Evolutionary conservation across 208 protist species (phyloP).

Genomic region (Leishmania major): DNA sequence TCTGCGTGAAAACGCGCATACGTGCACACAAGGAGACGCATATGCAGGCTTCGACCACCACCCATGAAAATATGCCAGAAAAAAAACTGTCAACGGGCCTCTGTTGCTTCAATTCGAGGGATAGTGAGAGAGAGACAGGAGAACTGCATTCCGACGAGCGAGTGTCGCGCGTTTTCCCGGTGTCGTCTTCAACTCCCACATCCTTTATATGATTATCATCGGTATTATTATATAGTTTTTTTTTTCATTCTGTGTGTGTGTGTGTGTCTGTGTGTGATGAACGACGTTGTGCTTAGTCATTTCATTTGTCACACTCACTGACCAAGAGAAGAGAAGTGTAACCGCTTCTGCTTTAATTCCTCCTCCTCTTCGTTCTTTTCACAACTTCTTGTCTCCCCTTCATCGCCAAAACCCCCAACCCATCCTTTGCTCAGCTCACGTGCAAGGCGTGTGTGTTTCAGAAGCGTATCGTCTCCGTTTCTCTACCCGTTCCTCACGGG

Average conservation of each 20-base stretch:
- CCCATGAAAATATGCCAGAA: too few relatives aligned
- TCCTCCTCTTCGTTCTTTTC: constrained; percentile 23
- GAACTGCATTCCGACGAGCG: not conserved
- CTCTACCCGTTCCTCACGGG: not conserved
- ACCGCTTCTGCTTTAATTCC: not conserved
- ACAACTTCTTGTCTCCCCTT: not conserved
- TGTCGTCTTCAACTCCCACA: not conserved
- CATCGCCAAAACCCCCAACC: not conserved
- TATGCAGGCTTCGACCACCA: too few relatives aligned
- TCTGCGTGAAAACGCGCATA: too few relatives aligned
- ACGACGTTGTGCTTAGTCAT: not conserved
- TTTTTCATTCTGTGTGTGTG: not conserved
- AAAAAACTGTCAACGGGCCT: not conserved
- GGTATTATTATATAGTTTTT: not conserved
- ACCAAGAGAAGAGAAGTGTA: not conserved
- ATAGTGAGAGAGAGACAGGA: not conserved
- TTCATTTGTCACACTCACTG: not conserved
- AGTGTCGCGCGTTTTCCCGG: not conserved
- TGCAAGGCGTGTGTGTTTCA: not conserved
- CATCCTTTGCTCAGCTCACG: not conserved
- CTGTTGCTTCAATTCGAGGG: not conserved
- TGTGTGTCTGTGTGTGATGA: not conserved
- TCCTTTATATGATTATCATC: not conserved
- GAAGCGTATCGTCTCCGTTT: not conserved
- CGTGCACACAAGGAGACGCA: too few relatives aligned